phyloP scores from a whole-genome alignment of 1,139 yeast species.

The Tardiomyces digboiensis region DNA sequence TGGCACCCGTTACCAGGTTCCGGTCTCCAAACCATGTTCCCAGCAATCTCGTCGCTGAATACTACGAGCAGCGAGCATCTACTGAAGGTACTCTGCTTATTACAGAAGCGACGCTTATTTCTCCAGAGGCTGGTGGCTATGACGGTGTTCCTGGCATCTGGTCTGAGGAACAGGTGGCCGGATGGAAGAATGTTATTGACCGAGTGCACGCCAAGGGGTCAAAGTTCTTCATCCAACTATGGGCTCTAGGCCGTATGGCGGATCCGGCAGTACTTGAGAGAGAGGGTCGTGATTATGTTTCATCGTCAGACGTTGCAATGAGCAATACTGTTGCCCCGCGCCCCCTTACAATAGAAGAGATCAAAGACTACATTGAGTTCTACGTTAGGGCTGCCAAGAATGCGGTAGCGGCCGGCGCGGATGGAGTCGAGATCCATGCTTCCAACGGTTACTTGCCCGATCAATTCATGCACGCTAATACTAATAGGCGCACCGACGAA shows the following conservation, averaged over 20 bases:
- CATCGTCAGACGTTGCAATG: constrained; percentile 12
- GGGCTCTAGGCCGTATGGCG: constrained; percentile 52
- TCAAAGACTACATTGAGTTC: constrained; percentile 30
- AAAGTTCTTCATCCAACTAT: constrained; percentile 43
- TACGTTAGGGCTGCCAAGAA: constrained; percentile 36
- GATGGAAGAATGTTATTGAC: constrained; percentile 42
- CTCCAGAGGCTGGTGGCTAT: constrained; percentile 31
- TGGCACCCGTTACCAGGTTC: constrained; percentile 45
- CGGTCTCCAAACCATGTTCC: constrained; percentile 32
- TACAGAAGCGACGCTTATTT: constrained; percentile 33
- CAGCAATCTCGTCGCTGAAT: constrained; percentile 36
- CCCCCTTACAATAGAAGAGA: constrained; percentile 34
- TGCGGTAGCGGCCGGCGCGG: constrained; percentile 51
- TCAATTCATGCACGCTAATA: constrained; percentile 42
- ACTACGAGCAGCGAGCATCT: constrained; percentile 43
- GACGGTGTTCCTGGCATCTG: constrained; percentile 46
- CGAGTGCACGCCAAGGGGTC: constrained; percentile 47
- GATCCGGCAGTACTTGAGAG: constrained; percentile 33
- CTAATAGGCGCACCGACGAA: constrained; percentile 54
- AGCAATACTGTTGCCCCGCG: constrained; percentile 28
- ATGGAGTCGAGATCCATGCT: constrained; percentile 56
- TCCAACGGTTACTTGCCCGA: constrained; percentile 65
- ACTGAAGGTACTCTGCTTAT: constrained; percentile 40
- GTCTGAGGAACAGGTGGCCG: constrained; percentile 35
- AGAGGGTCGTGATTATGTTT: constrained; percentile 19